Conservation (phyloP, 306 rosid species). For the Sophora flavescens region DNA sequence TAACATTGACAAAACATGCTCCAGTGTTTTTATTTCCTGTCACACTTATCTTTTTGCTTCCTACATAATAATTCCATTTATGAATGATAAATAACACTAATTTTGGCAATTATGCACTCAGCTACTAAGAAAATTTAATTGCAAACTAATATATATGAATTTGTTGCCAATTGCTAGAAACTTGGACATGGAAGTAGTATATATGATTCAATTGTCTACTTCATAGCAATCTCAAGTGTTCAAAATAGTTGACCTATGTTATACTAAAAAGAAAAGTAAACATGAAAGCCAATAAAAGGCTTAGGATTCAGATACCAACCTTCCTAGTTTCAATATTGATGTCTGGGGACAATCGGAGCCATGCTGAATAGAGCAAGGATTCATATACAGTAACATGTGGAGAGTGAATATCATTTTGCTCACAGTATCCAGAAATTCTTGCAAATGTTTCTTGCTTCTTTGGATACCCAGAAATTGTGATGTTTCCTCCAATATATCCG, state of each 20-base stretch:
- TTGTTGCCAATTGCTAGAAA: neutral
- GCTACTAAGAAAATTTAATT: neutral
- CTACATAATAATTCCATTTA: neutral
- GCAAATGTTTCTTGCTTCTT: conserved; percentile 87
- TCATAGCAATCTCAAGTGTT: neutral
- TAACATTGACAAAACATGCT: neutral
- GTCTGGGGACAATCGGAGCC: conserved; percentile 61
- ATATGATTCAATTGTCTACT: neutral
- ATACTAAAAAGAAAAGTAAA: neutral
- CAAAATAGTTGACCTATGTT: neutral
- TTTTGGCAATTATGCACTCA: neutral
- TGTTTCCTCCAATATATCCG: conserved; percentile 74
- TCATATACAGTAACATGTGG: conserved; percentile 65
- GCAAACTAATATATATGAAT: neutral
- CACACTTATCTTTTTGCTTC: neutral
- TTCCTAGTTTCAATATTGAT: conserved; percentile 54
- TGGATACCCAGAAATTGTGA: conserved; percentile 77
- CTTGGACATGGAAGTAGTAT: neutral
- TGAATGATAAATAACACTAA: neutral
- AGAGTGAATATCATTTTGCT: conserved; percentile 83
- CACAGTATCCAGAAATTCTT: conserved; percentile 86
- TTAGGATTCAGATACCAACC: conserved; percentile 42
- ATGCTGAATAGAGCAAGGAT: conserved; percentile 64
- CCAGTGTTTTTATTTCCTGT: too few species aligned
- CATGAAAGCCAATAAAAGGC: conserved; percentile 27